A percentile compares a stretch with the other conserved stretches of the same genome.
Evolutionary conservation across 345 rosid genomes (phyloP).

Genomic region (Viola odorata): DNA sequence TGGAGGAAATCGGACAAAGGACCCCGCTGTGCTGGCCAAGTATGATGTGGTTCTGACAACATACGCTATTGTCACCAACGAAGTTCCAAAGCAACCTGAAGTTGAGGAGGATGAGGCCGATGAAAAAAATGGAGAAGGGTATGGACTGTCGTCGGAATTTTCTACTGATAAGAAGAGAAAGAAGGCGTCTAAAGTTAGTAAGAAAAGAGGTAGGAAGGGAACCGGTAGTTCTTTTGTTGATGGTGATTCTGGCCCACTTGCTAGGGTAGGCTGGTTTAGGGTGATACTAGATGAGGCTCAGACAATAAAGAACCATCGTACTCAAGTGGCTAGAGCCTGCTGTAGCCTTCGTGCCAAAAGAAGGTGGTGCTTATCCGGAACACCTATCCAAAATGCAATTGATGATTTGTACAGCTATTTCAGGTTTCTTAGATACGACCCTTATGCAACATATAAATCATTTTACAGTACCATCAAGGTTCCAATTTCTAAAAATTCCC

Average conservation of each 20-base stretch:
- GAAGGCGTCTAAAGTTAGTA: constrained; percentile 33
- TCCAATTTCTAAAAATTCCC: constrained; percentile 64
- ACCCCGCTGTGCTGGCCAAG: constrained; percentile 74
- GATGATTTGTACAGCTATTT: constrained; percentile 96
- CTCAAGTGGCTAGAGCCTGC: constrained; percentile 97
- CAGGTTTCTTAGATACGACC: constrained; percentile 87
- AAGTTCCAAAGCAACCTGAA: constrained; percentile 85
- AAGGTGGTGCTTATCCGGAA: constrained; percentile 99
- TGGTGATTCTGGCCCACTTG: constrained; percentile 62
- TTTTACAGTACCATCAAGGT: constrained; percentile 60
- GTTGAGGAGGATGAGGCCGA: constrained; percentile 73
- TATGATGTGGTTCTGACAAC: constrained; percentile 93
- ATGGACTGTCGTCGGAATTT: constrained; percentile 65
- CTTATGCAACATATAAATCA: constrained; percentile 61
- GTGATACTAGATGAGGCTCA: constrained; percentile 97
- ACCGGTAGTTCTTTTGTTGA: constrained; percentile 49
- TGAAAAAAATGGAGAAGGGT: constrained; percentile 53
- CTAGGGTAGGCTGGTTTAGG: constrained; percentile 76
- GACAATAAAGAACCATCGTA: constrained; percentile 94
- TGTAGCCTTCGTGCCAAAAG: constrained; percentile 90
- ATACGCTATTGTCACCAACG: constrained; percentile 76
- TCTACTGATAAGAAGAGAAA: constrained; percentile 54
- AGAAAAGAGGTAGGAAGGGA: constrained; percentile 58
- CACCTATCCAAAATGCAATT: constrained; percentile 87
- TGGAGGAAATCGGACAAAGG: constrained; percentile 84